Evolutionary conservation across 148 eudicot genomes (phyloP), one percentile per base, ranked within the genome.

Genomic region (Pharnaceum exiguum): DNA sequence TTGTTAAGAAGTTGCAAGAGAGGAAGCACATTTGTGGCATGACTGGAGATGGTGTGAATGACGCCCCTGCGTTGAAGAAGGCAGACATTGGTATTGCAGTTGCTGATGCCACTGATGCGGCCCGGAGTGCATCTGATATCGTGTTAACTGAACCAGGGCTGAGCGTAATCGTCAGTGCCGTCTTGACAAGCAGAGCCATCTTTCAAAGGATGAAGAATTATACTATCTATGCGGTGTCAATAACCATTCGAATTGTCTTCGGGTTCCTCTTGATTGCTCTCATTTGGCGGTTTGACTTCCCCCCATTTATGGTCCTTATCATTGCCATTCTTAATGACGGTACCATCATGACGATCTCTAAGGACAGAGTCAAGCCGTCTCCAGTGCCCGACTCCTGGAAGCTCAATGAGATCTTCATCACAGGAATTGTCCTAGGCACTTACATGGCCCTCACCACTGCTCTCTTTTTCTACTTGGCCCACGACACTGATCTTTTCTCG

Each of bases 191-290:
- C 59, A 69, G 97, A 29, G 93, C 95, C 66, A 91, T 91, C 65
- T 91, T 91, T 65, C 97, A 91, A 44, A 80, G 97, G 75, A 91
- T 91, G 97, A 91, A 91, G 77, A 91, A 91, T 71, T 91, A 91
- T 64, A 91, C 97, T 16, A 91, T 91, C 27, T 91, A 91, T 54
- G 97, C 97, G 0, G 97, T 91, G 51, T 78, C 97, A 10, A 87
- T 91, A 71, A 91, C 97, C 11, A 87, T 91, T 13, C 90, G 97
- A 63, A 85, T 91, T 19, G 97, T 91, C 16, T 52, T 87, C 57
- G 95, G 96, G 2, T 91, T 91, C 74, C 65, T 91, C 46, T 79
- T 91, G 55, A 68, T 91, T 7, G 90, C 82, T 15, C 74, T 91
- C 5, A 79, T 91, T 30, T 91, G 97, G 97, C 72, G 81, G 64